Conservation (phyloP, 1,284 basidiomycete genomes). For the Mrakiaceae sp. region DNA sequence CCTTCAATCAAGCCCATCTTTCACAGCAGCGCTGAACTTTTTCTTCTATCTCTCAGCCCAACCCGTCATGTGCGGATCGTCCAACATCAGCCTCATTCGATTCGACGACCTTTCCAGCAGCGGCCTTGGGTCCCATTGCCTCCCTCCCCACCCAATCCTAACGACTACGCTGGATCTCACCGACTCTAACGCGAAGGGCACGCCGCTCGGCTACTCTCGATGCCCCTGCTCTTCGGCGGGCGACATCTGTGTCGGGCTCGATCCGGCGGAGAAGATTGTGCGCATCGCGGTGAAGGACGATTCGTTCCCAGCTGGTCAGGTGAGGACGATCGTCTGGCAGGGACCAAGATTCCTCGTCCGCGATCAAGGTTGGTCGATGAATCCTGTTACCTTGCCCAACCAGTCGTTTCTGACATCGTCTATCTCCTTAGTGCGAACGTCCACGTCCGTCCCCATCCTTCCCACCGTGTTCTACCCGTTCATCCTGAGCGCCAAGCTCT, state of each 20-base stretch:
- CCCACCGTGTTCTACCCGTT: background rate
- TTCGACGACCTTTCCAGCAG: no score
- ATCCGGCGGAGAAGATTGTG: conserved; percentile 1
- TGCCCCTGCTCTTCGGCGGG: background rate
- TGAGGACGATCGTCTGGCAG: conserved; percentile 9
- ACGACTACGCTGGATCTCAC: background rate
- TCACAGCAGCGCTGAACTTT: background rate
- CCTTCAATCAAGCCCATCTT: background rate
- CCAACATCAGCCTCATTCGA: background rate
- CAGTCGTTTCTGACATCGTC: background rate
- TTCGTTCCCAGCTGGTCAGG: background rate
- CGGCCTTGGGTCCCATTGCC: background rate
- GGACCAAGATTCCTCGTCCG: background rate
- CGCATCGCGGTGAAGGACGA: background rate
- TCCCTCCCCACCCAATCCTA: background rate
- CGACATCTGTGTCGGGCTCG: conserved; percentile 8
- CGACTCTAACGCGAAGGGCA: background rate
- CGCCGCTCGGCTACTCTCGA: background rate
- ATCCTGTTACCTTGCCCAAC: no score
- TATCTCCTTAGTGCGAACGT: background rate
- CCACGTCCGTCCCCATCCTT: background rate
- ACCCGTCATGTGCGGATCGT: background rate
- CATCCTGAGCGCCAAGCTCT: background rate
- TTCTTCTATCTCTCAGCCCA: background rate
- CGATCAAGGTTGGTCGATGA: background rate